Evolutionary conservation across 2,329 filamentous ascomycete genomes (phyloP).

Genomic region (Scedosporium minutisporum): DNA sequence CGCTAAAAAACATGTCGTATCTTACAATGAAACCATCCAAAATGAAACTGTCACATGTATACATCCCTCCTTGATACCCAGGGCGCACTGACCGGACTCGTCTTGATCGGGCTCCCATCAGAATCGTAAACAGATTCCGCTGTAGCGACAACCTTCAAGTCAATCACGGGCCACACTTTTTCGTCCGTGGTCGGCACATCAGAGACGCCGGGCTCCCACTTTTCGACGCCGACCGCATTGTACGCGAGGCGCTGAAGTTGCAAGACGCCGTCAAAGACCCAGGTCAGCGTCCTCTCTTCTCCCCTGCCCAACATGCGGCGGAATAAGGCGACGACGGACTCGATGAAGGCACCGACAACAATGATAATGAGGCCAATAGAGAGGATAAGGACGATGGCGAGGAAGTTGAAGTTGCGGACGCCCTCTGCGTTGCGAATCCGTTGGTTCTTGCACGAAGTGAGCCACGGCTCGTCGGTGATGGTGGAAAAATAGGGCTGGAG

Average conservation of each 20-base stretch:
- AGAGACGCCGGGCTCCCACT: slow-evolving; percentile 6
- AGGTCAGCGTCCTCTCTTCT: slow-evolving; percentile 2
- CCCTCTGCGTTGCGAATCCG: slow-evolving; percentile 3
- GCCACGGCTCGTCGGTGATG: slow-evolving; percentile 3
- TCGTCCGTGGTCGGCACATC: slow-evolving; percentile 7
- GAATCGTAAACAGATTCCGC: slow-evolving; percentile 5
- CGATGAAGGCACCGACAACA: slow-evolving; percentile 2
- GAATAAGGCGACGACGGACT: not conserved
- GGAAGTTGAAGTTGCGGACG: slow-evolving; percentile 8
- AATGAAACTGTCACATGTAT: not conserved
- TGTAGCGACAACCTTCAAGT: slow-evolving; percentile 5
- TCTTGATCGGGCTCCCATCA: not conserved
- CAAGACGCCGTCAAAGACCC: slow-evolving; percentile 6
- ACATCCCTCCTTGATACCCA: not conserved
- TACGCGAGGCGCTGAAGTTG: slow-evolving; percentile 5
- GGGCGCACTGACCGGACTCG: not conserved
- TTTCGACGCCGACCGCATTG: slow-evolving; percentile 2
- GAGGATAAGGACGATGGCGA: slow-evolving; percentile 6
- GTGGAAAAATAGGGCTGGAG: not conserved
- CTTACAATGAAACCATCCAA: not conserved
- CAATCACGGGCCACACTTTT: slow-evolving; percentile 6
- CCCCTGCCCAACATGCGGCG: slow-evolving; percentile 1
- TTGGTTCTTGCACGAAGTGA: slow-evolving; percentile 6
- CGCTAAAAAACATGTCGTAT: not conserved
- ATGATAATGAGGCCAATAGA: slow-evolving; percentile 5